These are phyloP conservation scores for Sarcomyxa edulis DNA, from an alignment of 768 basidiomycete genomes.

Conservation along the genomic window DNA sequence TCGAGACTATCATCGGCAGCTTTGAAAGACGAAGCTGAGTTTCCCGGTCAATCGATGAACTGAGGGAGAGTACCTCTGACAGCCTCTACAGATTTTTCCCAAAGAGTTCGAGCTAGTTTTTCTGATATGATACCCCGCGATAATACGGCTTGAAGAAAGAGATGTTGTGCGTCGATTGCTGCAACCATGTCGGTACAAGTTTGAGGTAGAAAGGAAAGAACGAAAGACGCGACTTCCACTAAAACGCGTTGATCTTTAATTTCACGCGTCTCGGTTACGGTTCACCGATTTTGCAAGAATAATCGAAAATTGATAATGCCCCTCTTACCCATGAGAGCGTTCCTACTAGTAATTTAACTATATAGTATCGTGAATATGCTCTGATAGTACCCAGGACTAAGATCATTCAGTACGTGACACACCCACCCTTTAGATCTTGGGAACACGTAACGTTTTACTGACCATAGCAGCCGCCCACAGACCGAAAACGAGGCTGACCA, in stretches of 20 bases:
- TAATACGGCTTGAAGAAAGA: slow-evolving; percentile 77
- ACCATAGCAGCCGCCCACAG: slow-evolving; percentile 96
- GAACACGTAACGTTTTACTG: slow-evolving; percentile 90
- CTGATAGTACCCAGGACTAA: no score
- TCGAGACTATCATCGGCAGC: slow-evolving; percentile 49
- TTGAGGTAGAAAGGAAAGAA: no score
- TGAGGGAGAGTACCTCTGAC: slow-evolving; percentile 51
- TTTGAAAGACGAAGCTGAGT: slow-evolving; percentile 18
- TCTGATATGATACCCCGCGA: slow-evolving; percentile 67
- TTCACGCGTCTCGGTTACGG: no score
- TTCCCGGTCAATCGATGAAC: not conserved
- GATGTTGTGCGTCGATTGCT: slow-evolving; percentile 61
- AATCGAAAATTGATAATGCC: no score
- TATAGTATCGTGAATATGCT: no score
- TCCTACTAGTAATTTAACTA: no score
- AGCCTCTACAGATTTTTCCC: slow-evolving; percentile 60
- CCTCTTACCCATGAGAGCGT: no score
- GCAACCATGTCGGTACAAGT: slow-evolving; percentile 44
- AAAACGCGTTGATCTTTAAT: no score
- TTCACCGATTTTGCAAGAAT: no score
- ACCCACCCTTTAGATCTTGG: slow-evolving; percentile 71
- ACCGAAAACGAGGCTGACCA: slow-evolving; percentile 70
- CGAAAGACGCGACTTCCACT: no score
- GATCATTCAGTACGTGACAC: no score
- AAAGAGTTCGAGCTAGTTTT: slow-evolving; percentile 58